Percentiles rank a stretch among this genome's conserved stretches.
Evolutionary conservation across 1,284 basidiomycete genomes (phyloP).

Genomic region (Mycena citricolor): DNA sequence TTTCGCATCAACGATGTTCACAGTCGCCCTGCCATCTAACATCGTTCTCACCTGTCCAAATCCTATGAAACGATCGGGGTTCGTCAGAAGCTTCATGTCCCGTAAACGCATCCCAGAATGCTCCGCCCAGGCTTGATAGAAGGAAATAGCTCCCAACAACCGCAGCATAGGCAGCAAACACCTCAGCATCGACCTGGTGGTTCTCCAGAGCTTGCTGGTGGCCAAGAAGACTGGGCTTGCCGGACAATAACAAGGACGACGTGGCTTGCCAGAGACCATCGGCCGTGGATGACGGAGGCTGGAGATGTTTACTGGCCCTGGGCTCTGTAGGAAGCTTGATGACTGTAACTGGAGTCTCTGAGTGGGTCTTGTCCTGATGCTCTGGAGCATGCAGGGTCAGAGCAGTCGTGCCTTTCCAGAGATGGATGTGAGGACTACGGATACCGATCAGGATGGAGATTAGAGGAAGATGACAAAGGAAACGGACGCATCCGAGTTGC

Average conservation of each 20-base stretch:
- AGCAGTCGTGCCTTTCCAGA: constrained; percentile 81
- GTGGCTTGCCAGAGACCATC: constrained; percentile 7
- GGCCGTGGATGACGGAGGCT: no score
- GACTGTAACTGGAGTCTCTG: no score
- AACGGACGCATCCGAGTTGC: constrained; percentile 75
- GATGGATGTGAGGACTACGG: constrained; percentile 84
- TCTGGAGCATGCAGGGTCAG: constrained; percentile 34
- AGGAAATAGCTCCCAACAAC: constrained; percentile 74
- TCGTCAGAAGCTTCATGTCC: no score
- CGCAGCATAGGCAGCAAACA: constrained; percentile 51
- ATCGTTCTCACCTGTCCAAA: constrained; percentile 75
- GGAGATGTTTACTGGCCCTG: no score
- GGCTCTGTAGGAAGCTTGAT: no score
- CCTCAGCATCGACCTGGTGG: constrained; percentile 23
- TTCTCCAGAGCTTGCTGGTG: constrained; percentile 23
- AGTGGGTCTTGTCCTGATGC: no score
- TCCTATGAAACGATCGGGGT: constrained; percentile 26
- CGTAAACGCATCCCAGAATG: constrained; percentile 83
- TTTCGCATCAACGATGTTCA: constrained; percentile 69
- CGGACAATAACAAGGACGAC: constrained; percentile 42
- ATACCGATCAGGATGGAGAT: no score
- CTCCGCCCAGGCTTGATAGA: constrained; percentile 59
- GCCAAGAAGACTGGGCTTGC: constrained; percentile 42
- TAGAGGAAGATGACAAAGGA: constrained; percentile 23
- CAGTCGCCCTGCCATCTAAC: constrained; percentile 73